Evolutionary conservation across 257 asterid genomes (phyloP).

Genomic region (Petunia secreta): DNA sequence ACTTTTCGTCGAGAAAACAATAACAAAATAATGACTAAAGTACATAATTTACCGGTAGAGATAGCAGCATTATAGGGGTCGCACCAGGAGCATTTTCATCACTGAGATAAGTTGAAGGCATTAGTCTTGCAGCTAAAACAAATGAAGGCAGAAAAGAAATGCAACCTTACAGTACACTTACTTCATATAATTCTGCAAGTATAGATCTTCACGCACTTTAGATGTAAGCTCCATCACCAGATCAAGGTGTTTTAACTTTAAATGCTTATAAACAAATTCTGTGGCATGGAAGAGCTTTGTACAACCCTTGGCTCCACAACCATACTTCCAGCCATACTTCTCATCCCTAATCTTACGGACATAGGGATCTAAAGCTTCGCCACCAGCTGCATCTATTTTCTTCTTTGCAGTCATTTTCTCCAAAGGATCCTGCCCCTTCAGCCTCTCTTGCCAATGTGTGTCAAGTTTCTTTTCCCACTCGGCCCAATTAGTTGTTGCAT

Average conservation of each 20-base stretch:
- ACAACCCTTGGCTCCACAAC: conserved; percentile 99
- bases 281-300: conserved; percentile 98
- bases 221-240: conserved; percentile 70
- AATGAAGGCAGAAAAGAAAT: neutral
- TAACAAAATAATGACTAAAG: neutral
- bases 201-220: conserved; percentile 92
- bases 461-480: conserved; percentile 91
- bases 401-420: conserved; percentile 93
- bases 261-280: conserved; percentile 91
- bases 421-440: conserved; percentile 84
- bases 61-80: conserved; percentile 85
- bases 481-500: conserved; percentile 51
- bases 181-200: conserved; percentile 92
- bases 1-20: neutral
- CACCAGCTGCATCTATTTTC: conserved; percentile 86
- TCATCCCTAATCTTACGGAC: conserved; percentile 98
- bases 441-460: conserved; percentile 86
- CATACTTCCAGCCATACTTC: conserved; percentile 99
- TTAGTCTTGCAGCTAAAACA: conserved; percentile 25
- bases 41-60: conserved; percentile 63
- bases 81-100: conserved; percentile 97
- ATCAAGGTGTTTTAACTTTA: conserved; percentile 91
- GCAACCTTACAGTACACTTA: conserved; percentile 42
- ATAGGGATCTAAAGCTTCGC: conserved; percentile 84
- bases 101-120: conserved; percentile 50